phyloP scores from a whole-genome alignment of 305 asterid genomes.

The Rubia balearica region DNA sequence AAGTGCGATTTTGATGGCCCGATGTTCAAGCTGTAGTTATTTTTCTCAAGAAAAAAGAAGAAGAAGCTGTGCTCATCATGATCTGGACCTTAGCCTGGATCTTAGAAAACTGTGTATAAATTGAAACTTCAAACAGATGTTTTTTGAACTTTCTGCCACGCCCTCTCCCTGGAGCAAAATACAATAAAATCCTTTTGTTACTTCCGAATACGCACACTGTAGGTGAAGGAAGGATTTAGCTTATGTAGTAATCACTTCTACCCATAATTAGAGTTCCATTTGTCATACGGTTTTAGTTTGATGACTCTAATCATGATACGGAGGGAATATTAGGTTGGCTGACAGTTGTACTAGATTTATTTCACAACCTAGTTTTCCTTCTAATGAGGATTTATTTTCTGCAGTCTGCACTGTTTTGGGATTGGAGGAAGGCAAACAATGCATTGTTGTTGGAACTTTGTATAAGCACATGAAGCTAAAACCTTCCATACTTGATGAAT shows the following conservation, averaged over 20 bases:
- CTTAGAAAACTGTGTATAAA: no score
- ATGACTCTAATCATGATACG: neutral
- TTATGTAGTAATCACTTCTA: neutral
- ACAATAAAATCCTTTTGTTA: neutral
- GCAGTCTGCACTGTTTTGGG: slow-evolving; percentile 87
- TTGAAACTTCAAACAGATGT: no score
- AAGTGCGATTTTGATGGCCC: neutral
- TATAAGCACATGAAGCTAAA: slow-evolving; percentile 94
- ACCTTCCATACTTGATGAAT: slow-evolving; percentile 84
- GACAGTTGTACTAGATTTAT: neutral
- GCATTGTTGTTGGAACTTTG: slow-evolving; percentile 83
- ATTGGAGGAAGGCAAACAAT: slow-evolving; percentile 73
- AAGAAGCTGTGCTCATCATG: neutral
- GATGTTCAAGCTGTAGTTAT: no score
- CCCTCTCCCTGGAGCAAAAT: neutral
- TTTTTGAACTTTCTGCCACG: no score
- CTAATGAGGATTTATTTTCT: slow-evolving; percentile 11
- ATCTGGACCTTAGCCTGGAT: neutral
- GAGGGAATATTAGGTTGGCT: neutral
- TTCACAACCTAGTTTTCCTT: neutral
- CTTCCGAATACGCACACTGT: neutral
- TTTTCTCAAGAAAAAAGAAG: neutral
- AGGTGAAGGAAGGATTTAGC: neutral
- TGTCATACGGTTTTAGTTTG: neutral
- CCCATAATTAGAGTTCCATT: neutral